A percentile compares a stretch with the other conserved stretches of the same genome.
Conservation (phyloP, 2,329 filamentous ascomycete species). For the Clarireedia monteithiana region DNA sequence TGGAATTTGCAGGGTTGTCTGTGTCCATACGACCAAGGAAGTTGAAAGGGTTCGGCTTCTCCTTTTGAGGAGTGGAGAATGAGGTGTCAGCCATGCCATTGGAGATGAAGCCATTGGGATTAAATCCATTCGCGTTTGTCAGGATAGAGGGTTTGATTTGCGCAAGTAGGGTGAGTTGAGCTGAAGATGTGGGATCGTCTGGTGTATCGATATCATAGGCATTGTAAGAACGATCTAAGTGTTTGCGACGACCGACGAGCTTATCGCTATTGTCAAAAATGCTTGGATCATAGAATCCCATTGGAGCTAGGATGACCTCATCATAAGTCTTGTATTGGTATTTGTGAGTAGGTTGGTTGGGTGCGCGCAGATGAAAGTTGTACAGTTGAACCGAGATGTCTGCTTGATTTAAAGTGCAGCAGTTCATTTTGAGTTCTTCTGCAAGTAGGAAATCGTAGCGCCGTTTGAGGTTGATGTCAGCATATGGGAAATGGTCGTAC, state of each 20-base stretch:
- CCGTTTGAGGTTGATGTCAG: constrained; percentile 83
- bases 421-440: constrained; percentile 90
- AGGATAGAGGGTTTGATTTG: constrained; percentile 52
- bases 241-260: constrained; percentile 67
- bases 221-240: constrained; percentile 84
- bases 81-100: constrained; percentile 30
- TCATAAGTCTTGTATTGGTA: constrained; percentile 97
- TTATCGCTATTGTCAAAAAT: constrained; percentile 82
- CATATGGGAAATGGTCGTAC: constrained; percentile 90
- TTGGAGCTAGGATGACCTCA: constrained; percentile 85
- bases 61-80: constrained; percentile 53
- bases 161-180: constrained; percentile 63
- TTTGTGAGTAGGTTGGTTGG: constrained; percentile 82
- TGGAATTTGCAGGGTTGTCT: constrained; percentile 61
- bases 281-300: constrained; percentile 86
- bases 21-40: constrained; percentile 60
- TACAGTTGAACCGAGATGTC: constrained; percentile 82
- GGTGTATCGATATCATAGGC: constrained; percentile 81
- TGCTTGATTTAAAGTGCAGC: constrained; percentile 84
- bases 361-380: constrained; percentile 84
- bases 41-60: constrained; percentile 59
- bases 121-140: constrained; percentile 34
- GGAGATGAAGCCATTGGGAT: constrained; percentile 29
- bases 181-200: constrained; percentile 81
- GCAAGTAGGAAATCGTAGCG: constrained; percentile 90